Base-by-base conservation (phyloP, 2,329 filamentous ascomycete genomes). In the Sclerotinia trifoliorum region DNA sequence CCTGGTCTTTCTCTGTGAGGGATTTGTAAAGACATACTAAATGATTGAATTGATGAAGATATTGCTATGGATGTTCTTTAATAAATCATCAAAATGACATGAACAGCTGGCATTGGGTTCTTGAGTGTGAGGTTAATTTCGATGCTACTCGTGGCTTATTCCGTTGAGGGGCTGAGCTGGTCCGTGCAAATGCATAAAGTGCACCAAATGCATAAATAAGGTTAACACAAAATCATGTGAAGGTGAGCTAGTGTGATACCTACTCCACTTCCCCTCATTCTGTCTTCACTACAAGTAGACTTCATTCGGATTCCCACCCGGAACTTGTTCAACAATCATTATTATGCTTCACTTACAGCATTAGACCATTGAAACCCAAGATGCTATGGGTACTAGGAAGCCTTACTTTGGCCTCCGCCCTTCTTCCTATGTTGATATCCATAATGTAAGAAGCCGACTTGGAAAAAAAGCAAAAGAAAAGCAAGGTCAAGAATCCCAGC, bases 1-100 rank as follows among this genome's bases (percentile, higher is more conserved):
- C 83, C 84, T 74, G 82, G 76, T 75, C 82, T 84, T 76, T 81
- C 82, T 81, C 78, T 82, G 78, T 75, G 68, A 8, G 77, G 77
- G 42, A 78, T 72, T 58, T 76, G 74, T 42, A 73, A 85, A 84
- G 74, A 88, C 81, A 78, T 78, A 19, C 60, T 60, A 60, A 35
- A 21, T 58, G 21, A 35, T 62, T 29, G 56, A 67, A 48, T 19
- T 64, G 39, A n/a, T 46, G 29, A 49, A 19, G n/a, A 39, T 15
- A 10, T 32, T 32, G 39, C 15, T 57, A 55, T 58, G 42, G 19
- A 26, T 56, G 17, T 21, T 42, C 10, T 21, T 55, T 54, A n/a
- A 19, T 44, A 42, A 49, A 5, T 54, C 21, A 39, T n/a, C 46
- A n/a, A 58, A 49, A 57, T 55, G 21, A 65, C 63, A 57, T 35